Conservation (phyloP, 768 basidiomycete genomes). For the Termitomyces sp. region DNA sequence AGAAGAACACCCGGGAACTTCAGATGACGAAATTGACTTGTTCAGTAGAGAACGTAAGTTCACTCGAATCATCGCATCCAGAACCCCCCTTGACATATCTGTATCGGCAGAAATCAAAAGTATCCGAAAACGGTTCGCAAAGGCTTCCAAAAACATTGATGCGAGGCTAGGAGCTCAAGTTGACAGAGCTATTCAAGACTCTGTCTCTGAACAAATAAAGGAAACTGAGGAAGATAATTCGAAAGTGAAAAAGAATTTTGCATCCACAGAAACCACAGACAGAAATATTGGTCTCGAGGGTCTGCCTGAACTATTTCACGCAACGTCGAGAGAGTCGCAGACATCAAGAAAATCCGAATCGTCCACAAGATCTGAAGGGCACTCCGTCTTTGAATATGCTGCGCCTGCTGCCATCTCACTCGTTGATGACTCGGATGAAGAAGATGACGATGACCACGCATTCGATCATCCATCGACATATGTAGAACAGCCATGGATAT, state of each 20-base stretch:
- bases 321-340: background rate
- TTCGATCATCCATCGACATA: constrained; percentile 49
- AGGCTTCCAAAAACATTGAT: background rate
- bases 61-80: background rate
- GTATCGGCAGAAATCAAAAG: background rate
- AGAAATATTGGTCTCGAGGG: background rate
- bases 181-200: background rate
- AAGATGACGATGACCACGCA: constrained; percentile 35
- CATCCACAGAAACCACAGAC: background rate
- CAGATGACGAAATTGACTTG: background rate
- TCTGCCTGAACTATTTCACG: background rate
- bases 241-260: background rate
- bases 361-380: background rate
- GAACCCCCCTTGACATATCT: background rate
- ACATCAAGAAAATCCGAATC: background rate
- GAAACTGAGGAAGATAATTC: background rate
- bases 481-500: constrained; percentile 42
- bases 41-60: constrained; percentile 1
- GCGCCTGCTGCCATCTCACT: background rate
- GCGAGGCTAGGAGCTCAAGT: background rate
- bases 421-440: constrained; percentile 23
- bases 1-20: constrained; percentile 5
- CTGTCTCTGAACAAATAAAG: background rate
- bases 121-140: background rate
- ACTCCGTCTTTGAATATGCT: background rate